Evolutionary conservation across 228 moss, liverwort and hornwort species (phyloP).

Genomic region (Sphagnum fallax): DNA sequence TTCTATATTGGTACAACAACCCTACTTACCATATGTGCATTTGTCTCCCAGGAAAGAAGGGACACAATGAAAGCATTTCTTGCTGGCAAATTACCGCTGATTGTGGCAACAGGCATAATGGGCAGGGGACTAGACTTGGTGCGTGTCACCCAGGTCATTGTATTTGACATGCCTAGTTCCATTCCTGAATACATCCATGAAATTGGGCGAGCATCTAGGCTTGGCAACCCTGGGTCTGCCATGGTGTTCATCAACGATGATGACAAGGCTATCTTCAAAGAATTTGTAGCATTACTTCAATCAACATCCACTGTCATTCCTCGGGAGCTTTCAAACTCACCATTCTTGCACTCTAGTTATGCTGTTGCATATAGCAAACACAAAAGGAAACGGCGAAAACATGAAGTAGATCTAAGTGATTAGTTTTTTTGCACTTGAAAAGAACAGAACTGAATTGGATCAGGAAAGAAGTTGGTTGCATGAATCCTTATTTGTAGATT

Average conservation of each 20-base stretch:
- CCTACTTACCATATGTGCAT: too few species aligned
- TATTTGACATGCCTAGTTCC: conserved; percentile 83
- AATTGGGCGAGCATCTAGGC: conserved; percentile 87
- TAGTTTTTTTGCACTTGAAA: neutral
- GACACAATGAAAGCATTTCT: conserved; percentile 69
- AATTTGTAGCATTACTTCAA: conserved; percentile 52
- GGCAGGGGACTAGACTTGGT: conserved; percentile 88
- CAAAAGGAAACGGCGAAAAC: conserved; percentile 55
- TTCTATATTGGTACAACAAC: too few species aligned
- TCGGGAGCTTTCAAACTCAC: conserved; percentile 71
- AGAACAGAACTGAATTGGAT: too few species aligned
- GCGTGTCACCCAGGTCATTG: conserved; percentile 75
- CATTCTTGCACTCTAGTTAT: conserved; percentile 65
- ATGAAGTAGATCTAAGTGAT: conserved; percentile 24
- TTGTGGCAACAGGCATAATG: conserved; percentile 84
- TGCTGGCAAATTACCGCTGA: conserved; percentile 51
- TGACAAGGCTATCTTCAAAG: conserved; percentile 69
- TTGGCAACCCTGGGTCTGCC: conserved; percentile 72
- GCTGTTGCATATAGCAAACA: conserved; percentile 69
- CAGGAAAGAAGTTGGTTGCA: too few species aligned
- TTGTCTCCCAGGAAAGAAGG: conserved; percentile 44
- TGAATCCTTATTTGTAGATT: too few species aligned
- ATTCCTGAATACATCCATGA: conserved; percentile 85
- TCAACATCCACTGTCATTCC: conserved; percentile 57
- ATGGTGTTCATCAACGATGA: conserved; percentile 88